Percentiles rank a stretch among this genome's conserved stretches.
These are phyloP conservation scores for Fusarium liriodendri DNA, from an alignment of 2,329 filamentous ascomycete genomes.

Conservation along the genomic window DNA sequence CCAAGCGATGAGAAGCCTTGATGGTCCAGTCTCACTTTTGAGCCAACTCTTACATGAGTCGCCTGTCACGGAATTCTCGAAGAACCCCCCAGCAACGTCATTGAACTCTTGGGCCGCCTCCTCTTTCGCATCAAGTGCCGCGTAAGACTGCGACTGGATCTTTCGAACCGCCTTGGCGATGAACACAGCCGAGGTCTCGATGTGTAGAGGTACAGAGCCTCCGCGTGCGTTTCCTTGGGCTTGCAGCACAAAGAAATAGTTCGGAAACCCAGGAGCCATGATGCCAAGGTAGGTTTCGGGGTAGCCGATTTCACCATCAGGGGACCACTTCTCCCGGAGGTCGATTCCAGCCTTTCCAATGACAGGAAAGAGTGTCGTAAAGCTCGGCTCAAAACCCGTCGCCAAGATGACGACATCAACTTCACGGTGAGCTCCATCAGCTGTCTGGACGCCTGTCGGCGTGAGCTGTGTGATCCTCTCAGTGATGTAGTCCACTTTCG, in stretches of 20 bases:
- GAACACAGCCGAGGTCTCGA: neutral
- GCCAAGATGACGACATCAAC: neutral
- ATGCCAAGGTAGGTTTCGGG: conserved; percentile 3
- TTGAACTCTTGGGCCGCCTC: conserved; percentile 3
- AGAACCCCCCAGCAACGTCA: conserved; percentile 11
- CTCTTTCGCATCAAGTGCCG: neutral
- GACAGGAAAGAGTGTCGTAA: neutral
- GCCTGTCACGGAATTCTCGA: neutral
- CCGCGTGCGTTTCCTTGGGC: conserved; percentile 3
- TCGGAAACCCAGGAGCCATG: conserved; percentile 7
- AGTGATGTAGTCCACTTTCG: neutral
- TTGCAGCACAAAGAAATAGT: conserved; percentile 2
- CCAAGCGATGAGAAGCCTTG: conserved; percentile 1
- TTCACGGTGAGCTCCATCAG: neutral
- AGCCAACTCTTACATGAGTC: conserved; percentile 15
- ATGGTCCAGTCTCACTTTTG: conserved; percentile 3
- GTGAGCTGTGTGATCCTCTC: neutral
- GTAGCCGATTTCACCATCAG: conserved; percentile 1
- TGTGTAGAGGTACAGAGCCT: conserved; percentile 3
- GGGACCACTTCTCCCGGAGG: neutral
- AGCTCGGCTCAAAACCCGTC: neutral
- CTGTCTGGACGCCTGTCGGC: neutral
- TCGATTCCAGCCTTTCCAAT: neutral
- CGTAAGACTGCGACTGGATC: neutral
- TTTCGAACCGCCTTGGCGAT: conserved; percentile 5